These are phyloP conservation scores for Coleophoma cylindrospora DNA, from an alignment of 2,329 filamentous ascomycete species.

Conservation along the genomic window DNA sequence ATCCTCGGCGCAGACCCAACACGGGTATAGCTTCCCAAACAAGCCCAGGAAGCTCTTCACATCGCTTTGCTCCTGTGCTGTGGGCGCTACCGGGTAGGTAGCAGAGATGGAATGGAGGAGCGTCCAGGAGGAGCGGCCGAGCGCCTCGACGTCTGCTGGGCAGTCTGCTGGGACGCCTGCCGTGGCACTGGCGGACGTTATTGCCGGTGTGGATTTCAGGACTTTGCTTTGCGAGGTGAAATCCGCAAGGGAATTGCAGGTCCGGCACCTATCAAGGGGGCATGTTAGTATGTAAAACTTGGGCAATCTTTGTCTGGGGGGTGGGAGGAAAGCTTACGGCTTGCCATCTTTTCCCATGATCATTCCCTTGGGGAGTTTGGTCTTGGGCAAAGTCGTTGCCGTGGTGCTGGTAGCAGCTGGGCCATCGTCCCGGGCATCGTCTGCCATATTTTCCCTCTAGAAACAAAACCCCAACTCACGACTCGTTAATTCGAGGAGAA, in stretches of 20 bases:
- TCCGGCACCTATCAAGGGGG: slow-evolving; percentile 52
- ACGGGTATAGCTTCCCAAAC: slow-evolving; percentile 87
- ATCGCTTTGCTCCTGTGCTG: slow-evolving; percentile 65
- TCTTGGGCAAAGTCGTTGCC: slow-evolving; percentile 16
- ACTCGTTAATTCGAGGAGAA: background rate
- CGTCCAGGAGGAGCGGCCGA: slow-evolving; percentile 89
- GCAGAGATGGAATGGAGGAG: slow-evolving; percentile 89
- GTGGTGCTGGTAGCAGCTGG: slow-evolving; percentile 5
- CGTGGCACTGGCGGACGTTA: slow-evolving; percentile 20
- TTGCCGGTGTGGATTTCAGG: slow-evolving; percentile 5
- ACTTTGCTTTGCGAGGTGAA: slow-evolving; percentile 56
- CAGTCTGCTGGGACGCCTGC: slow-evolving; percentile 58
- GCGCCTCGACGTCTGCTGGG: slow-evolving; percentile 81
- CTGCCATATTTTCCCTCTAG: slow-evolving; percentile 15
- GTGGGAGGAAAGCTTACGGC: slow-evolving; percentile 53
- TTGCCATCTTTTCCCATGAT: slow-evolving; percentile 78
- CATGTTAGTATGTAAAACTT: too few relatives aligned
- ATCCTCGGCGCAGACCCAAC: slow-evolving; percentile 92
- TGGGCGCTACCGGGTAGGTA: slow-evolving; percentile 70
- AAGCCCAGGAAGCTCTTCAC: slow-evolving; percentile 72
- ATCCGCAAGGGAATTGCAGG: slow-evolving; percentile 57
- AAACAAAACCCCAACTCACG: too few relatives aligned
- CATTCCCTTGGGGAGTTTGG: slow-evolving; percentile 64
- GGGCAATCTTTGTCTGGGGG: too few relatives aligned
- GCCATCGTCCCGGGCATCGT: slow-evolving; percentile 21